Base-by-base conservation (phyloP, 2,329 filamentous ascomycete genomes). In the Diaporthe sp. region DNA sequence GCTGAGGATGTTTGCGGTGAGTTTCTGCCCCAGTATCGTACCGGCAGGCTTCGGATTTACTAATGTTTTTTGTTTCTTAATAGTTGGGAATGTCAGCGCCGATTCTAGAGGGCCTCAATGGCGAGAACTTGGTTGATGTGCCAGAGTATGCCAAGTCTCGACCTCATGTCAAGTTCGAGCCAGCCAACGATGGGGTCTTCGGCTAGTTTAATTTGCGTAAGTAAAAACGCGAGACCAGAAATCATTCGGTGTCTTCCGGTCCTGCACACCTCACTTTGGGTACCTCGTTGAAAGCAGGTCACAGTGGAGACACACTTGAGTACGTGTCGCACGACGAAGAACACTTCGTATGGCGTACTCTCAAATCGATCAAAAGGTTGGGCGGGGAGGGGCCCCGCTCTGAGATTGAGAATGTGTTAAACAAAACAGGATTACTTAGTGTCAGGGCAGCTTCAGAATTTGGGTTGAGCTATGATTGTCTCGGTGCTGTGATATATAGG, bases 141-240 rank as follows among this genome's bases (percentile, higher is more conserved):
- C 77, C 77, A 3, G 42, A 69, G 7, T 68, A 68, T 58, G 77
- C 71, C 19, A 46, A 57, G 31, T 34, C 71, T 22, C 73, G 77
- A 7, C 77, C 77, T 1, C 77, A 78, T n/a, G 61, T 78, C n/a
- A 34, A 77, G 17, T 78, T 78, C 17, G 62, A 74, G 25, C 76
- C 77, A 0, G 76, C 74, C 17, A 77, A 78, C 25, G 77, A 78
- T 61, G 77, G 77, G 0, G 68, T 78, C 1, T 78, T 78, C 19
- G 73, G 73, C 28, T 74, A 46, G 34, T 1, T 6, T 55, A 5
- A 4, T 22, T 8, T 49, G 31, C 4, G 28, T 15, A 17, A 5
- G 4, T 51, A 2, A 9, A 9, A 28, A 28, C 7, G 39, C 9
- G 19, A 4, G 13, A 34, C 7, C 57, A 28, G 5, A 10, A 5